These are phyloP conservation scores for Xerocomus tenax DNA, from an alignment of 1,284 basidiomycete species.

Conservation along the genomic window DNA sequence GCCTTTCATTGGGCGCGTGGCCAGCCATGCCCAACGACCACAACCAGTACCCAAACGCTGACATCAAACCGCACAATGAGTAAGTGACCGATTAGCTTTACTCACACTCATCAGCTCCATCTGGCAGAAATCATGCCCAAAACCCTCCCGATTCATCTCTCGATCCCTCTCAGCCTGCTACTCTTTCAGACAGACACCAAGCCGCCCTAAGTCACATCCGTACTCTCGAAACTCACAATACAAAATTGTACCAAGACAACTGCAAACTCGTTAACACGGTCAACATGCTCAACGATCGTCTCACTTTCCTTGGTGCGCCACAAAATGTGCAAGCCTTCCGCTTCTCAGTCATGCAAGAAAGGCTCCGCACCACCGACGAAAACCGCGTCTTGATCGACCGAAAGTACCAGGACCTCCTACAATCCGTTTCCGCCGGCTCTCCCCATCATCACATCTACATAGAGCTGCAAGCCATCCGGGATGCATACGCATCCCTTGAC, in stretches of 20 bases:
- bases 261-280: conserved; percentile 30
- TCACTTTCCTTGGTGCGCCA: conserved; percentile 17
- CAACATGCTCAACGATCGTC: conserved; percentile 28
- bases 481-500: conserved; percentile 18
- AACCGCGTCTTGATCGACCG: conserved; percentile 9
- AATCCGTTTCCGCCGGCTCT: conserved; percentile 10
- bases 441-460: conserved; percentile 13
- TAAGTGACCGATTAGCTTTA: too few species aligned
- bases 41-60: too few species aligned
- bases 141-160: conserved; percentile 29
- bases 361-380: conserved; percentile 18
- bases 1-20: neutral
- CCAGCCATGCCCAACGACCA: conserved; percentile 5
- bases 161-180: conserved; percentile 35
- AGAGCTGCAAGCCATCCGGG: conserved; percentile 20
- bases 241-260: conserved; percentile 49
- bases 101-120: too few species aligned
- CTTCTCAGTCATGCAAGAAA: conserved; percentile 25
- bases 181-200: conserved; percentile 32
- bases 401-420: conserved; percentile 26
- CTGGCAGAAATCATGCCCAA: conserved; percentile 1
- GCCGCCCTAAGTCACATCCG: conserved; percentile 29
- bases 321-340: conserved; percentile 15
- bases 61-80: too few species aligned
- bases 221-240: conserved; percentile 35